Evolutionary conservation across 176 grass and related monocot genomes (phyloP), one percentile per base, ranked within the genome.

Genomic region (Avena eriantha): DNA sequence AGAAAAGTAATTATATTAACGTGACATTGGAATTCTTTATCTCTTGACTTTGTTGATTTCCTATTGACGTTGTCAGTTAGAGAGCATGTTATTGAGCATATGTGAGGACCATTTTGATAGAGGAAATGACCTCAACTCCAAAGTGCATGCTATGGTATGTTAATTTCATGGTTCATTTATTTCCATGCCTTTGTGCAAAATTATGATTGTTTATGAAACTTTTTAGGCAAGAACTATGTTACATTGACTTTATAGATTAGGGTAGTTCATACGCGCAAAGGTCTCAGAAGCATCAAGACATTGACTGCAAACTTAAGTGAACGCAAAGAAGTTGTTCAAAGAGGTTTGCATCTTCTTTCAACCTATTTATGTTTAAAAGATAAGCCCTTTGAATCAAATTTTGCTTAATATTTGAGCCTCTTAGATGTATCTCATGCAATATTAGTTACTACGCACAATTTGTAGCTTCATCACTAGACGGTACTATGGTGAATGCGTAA

Each of bases 201-300:
- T 64, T 29, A 41, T 41, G 22, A 61, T 26, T 7, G 2, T 5
- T 24, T 64, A 64, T 26, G 13, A 11, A 61, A 64, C 0, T 64
- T 14, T 64, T 64, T 4, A 29, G 23, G 29, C 23, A 64, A 64
- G 4, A 26, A 29, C 3, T 64, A 2, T 64, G 3, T 64, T 26
- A 29, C 60, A 61, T 61, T 23, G 22, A 61, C n/a, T 23, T 24
- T 64, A 64, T 64, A 64, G 60, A 29, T 64, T 14, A 29, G 24
- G 60, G 23, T 64, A 14, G 14, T 29, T 64, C 60, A 64, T 64
- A 14, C 60, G 11, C 23, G 60, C 60, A 64, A 29, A 64, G 10
- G 23, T 29, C n/a, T 61, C 60, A 64, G 11, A 64, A 64, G 60
- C 60, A 64, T 64, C 23, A 64, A 64, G 60, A 64, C 60, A 64